Evolutionary conservation across 2,329 filamentous ascomycete species (phyloP), one percentile per base, ranked within the genome.

Genomic region (Xylariaceae sp.): DNA sequence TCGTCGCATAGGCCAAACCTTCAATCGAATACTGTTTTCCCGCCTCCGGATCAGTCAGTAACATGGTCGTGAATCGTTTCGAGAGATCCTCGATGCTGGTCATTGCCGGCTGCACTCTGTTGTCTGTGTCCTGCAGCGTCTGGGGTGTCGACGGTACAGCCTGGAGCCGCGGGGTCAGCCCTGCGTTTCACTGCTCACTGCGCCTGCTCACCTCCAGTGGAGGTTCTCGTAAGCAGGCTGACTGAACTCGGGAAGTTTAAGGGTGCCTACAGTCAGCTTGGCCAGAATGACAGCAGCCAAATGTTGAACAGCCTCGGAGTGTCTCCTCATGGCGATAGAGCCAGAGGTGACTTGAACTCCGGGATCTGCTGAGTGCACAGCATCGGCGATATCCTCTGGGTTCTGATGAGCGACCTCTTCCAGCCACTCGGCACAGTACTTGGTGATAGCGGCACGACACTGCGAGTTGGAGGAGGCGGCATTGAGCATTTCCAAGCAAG

Each of bases 1-100:
- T 78, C 10, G 92, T 95, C 5, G 90, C 86, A 66, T 96, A 97
- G 12, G 92, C 94, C 52, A 99, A 75, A 6, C 92, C 94, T 70
- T 99, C 94, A 47, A 97, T 82, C 1, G 89, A 86, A 63, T 87
- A 83, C 60, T 87, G 81, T 53, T 80, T 78, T 54, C 75, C 76
- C 47, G 75, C 71, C 32, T 81, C 75, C 40, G 82, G 75, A 40
- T 80, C 75, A 30, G 74, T 75, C 27, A 86, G 63, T 41, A 90
- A 75, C 71, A 90, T 84, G 45, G 81, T 82, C 44, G 78, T 81
- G 57, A 87, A 86, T 64, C 82, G 78, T 54, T 71, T 73, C 35
- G 81, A 79, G 10, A 87, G 71, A n/a, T 85, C 81, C 57, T 86
- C 83, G 52, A 87, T 81, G 55, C 75, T 84, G 11, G 80, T 82